Conservation (phyloP, 305 asterid genomes). For the Stenogyne calaminthoides region DNA sequence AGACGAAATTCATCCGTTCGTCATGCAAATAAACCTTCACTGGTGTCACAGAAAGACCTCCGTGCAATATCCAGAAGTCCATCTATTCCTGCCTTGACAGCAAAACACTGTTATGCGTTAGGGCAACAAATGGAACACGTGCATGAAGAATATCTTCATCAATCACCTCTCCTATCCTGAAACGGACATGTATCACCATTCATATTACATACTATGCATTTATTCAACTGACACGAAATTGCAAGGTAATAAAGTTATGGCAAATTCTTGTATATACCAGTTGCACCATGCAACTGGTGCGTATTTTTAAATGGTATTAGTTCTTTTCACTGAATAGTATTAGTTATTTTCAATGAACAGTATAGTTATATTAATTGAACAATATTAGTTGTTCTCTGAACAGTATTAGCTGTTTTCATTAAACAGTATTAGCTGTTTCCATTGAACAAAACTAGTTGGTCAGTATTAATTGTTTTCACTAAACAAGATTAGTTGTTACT, state of each 20-base stretch:
- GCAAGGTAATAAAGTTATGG: slow-evolving; percentile 14
- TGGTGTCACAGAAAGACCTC: slow-evolving; percentile 93
- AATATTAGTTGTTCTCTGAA: too few species aligned
- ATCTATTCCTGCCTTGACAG: slow-evolving; percentile 94
- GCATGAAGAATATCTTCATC: slow-evolving; percentile 96
- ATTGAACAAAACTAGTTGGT: too few species aligned
- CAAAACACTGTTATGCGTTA: slow-evolving; percentile 98
- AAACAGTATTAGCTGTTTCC: too few species aligned
- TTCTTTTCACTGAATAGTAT: too few species aligned
- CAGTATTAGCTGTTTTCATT: too few species aligned
- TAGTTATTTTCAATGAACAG: too few species aligned
- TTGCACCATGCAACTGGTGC: too few species aligned
- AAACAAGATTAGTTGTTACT: too few species aligned
- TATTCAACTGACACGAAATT: slow-evolving; percentile 6
- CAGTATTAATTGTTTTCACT: too few species aligned
- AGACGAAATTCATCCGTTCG: slow-evolving; percentile 23
- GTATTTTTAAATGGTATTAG: too few species aligned
- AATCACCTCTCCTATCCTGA: slow-evolving; percentile 90
- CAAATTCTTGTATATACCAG: too few species aligned
- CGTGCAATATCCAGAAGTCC: slow-evolving; percentile 93
- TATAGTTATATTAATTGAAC: too few species aligned
- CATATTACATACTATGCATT: slow-evolving; percentile 15
- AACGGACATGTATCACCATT: slow-evolving; percentile 27
- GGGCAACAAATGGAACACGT: slow-evolving; percentile 92
- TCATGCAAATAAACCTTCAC: slow-evolving; percentile 73